Evolutionary conservation across 129 eudicot genomes (phyloP), one percentile per base, ranked within the genome.

Genomic region (Artemisia tridentata): DNA sequence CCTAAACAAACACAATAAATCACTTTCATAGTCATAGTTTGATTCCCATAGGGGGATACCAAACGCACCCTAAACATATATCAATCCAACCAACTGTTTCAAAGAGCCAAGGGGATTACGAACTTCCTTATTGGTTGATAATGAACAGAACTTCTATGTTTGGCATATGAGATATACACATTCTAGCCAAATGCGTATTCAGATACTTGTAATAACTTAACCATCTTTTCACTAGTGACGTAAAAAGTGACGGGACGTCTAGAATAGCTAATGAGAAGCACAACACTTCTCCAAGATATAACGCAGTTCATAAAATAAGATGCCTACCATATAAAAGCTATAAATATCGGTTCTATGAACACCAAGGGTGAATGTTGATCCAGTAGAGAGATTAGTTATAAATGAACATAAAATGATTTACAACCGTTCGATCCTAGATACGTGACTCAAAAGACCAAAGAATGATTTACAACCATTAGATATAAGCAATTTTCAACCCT

Each of bases 121-220:
- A 11, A 49, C 60, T 23, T 50, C 21, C 23, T 12, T 60, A 71
- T 19, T 21, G 67, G 56, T 71, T 71, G 67, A 71, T 21, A 58
- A 71, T 21, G 25, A 71, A 56, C 66, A 71, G 10, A 43, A 41
- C 66, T 41, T 19, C 56, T 4, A 57, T 45, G n/a, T 71, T 23
- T 21, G 11, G 15, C 65, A 34, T 34, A 5, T 19, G 53, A 70
- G 49, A 43, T 55, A 54, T 43, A 31, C 5, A 53, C 17, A 41
- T n/a, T 34, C 18, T 23, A 27, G 16, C 56, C 41, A 19, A 54
- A 53, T 18, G 52, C 52, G 19, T 17, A 11, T 54, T 11, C 20
- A 9, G 18, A 34, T 69, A 69, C 63, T 56, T 56, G 10, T 8
- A 43, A 19, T 20, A 57, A 23, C 17, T 46, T 49, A 72, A 60